Evolutionary conservation across 768 basidiomycete species (phyloP), one percentile per base, ranked within the genome.

Genomic region (Mycena olivaceomarginata): DNA sequence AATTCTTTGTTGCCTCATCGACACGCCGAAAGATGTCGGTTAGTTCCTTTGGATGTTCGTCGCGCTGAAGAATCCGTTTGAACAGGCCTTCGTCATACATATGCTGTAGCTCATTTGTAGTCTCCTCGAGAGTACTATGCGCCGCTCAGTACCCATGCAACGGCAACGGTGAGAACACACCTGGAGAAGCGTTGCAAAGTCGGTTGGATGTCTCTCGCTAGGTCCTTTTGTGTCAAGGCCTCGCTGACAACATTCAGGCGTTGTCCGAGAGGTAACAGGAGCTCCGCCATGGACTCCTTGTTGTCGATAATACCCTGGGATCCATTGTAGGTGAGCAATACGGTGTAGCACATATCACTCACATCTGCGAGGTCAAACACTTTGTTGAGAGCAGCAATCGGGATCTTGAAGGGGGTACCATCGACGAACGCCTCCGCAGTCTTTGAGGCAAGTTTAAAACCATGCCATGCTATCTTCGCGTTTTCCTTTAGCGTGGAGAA

Each of bases 1-100:
- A 70, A 43, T 70, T 70, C 18, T 70, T 70, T 13, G 68, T 70
- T n/a, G 68, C 68, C 68, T 70, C 68, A 46, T 70, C 57, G 31
- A 70, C 68, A 6, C 18, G 68, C 11, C 68, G 57, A 46, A 60
- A 59, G 22, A 70, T 70, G 13, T 46, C 41, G 0, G 4, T 16
- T 13, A 70, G 6, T 60, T 70, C 25, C 25, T 60, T 60, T 10
- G 40, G 43, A 60, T 45, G 56, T 15, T 70, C 68, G 6, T 70
- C 57, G 8, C 5, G 41, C 41, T 70, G 5, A 9, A 60, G 6
- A 31, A 39, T 59, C 2, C 68, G 68, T 13, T 45, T 46, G 10
- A 70, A 25, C 10, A 70, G 57, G 0, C 68, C 68, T 45, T 43
- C 2, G 1, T 60, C 15, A 46, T 70, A 1, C 25, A 70, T 43